Evolutionary conservation across 176 grass and related monocot species (phyloP).

Genomic region (Zea mays): DNA sequence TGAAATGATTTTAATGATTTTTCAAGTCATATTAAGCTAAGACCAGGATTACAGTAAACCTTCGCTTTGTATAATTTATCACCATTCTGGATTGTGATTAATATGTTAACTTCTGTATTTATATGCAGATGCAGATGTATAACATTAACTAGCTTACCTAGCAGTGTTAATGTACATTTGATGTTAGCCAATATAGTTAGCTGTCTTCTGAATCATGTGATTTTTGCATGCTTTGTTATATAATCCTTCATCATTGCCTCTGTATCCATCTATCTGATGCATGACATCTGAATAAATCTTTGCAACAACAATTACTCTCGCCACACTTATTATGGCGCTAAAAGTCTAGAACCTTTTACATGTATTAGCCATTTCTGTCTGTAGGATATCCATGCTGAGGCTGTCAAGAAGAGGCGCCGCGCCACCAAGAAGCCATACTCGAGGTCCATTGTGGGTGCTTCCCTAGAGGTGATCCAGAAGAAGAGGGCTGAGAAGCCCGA

Average conservation of each 20-base stretch:
- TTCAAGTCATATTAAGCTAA: neutral
- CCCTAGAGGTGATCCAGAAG: conserved; percentile 86
- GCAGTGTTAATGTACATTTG: neutral
- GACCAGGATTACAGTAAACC: neutral
- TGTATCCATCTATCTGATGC: neutral
- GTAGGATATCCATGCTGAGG: conserved; percentile 84
- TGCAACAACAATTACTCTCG: neutral
- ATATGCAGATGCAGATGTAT: neutral
- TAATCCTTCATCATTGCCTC: neutral
- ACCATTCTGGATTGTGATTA: neutral
- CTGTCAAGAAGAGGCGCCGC: conserved; percentile 77
- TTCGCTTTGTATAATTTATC: neutral
- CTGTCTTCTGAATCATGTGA: neutral
- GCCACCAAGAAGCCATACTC: conserved; percentile 90
- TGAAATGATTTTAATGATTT: neutral
- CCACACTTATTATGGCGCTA: neutral
- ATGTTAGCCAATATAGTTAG: neutral
- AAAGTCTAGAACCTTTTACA: neutral
- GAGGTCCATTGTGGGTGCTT: conserved; percentile 85
- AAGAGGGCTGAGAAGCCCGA: conserved; percentile 90
- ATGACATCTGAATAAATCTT: neutral
- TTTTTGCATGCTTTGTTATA: neutral
- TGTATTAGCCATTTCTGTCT: neutral
- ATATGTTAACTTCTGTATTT: neutral
- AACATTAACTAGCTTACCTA: neutral